Conservation (phyloP, 805 yeast species). For the Suhomyces canberraensis region DNA sequence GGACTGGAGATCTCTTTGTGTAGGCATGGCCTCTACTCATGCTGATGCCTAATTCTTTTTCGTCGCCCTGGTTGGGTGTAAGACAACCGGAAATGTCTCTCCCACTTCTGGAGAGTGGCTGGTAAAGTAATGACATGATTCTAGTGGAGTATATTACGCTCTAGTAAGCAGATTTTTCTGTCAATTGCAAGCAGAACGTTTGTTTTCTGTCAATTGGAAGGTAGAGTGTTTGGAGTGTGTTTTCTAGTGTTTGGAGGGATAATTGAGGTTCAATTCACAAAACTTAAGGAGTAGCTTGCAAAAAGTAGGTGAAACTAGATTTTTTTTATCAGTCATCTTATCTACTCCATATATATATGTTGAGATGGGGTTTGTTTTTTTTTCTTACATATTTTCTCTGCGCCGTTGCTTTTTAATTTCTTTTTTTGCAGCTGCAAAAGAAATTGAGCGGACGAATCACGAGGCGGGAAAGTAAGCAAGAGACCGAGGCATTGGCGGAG, state of each 20-base stretch:
- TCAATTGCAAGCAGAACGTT: too few relatives aligned
- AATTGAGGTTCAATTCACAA: not conserved
- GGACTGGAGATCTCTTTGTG: constrained; percentile 2
- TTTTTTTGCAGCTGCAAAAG: constrained; percentile 7
- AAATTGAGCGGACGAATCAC: constrained; percentile 5
- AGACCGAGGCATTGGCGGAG: not conserved
- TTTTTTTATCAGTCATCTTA: constrained; percentile 4
- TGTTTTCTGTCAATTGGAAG: too few relatives aligned
- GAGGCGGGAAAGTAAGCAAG: not conserved
- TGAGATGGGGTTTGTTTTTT: constrained; percentile 3
- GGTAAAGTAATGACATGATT: constrained; percentile 6
- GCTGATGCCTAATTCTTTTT: constrained; percentile 6
- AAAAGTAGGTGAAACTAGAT: too few relatives aligned
- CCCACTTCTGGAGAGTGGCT: constrained; percentile 1
- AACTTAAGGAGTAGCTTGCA: not conserved
- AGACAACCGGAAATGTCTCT: constrained; percentile 23
- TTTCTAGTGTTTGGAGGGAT: too few relatives aligned
- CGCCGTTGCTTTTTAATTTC: constrained; percentile 6
- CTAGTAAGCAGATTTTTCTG: not conserved
- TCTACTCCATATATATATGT: constrained; percentile 6
- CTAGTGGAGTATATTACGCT: too few relatives aligned
- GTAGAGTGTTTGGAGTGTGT: too few relatives aligned
- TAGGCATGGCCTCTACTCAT: constrained; percentile 5
- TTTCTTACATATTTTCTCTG: constrained; percentile 1
- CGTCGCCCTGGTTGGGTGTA: constrained; percentile 21